Evolutionary conservation across 1,139 yeast genomes (phyloP).

Genomic region (Kurtzmaniella quercitrusa): DNA sequence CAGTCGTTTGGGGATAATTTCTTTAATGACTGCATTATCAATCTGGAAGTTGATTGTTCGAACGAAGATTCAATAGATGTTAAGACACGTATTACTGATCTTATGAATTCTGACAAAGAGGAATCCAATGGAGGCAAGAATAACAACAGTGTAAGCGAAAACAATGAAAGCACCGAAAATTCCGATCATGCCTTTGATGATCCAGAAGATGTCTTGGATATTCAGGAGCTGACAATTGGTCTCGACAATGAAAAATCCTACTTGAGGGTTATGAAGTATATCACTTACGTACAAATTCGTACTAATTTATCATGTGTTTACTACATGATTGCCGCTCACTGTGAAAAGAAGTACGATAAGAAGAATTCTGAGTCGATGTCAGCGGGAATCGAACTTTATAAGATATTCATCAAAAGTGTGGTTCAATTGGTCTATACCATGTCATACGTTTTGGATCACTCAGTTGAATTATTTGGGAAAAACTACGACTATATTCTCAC

Average conservation of each 20-base stretch:
- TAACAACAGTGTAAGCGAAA: neutral
- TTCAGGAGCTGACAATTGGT: neutral
- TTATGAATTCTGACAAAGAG: neutral
- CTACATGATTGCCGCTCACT: constrained; percentile 41
- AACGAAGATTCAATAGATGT: constrained; percentile 10
- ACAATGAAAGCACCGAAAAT: neutral
- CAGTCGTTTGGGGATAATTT: constrained; percentile 43
- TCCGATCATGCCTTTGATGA: neutral
- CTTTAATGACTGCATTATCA: constrained; percentile 38
- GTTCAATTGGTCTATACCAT: constrained; percentile 44
- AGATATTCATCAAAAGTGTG: constrained; percentile 40
- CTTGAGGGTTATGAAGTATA: constrained; percentile 34
- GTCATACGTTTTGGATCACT: constrained; percentile 43
- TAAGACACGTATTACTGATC: constrained; percentile 6
- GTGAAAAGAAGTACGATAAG: constrained; percentile 31
- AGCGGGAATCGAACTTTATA: constrained; percentile 44
- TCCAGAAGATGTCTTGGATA: neutral
- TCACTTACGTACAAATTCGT: constrained; percentile 34
- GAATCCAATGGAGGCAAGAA: neutral
- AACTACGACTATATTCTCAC: constrained; percentile 39
- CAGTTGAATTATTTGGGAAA: constrained; percentile 41
- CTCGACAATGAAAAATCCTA: constrained; percentile 19
- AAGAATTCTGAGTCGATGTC: constrained; percentile 30
- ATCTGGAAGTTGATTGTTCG: constrained; percentile 22
- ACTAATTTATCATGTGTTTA: constrained; percentile 44